Base-by-base conservation (phyloP, 139 green algal genomes). In the Medakamo hakoo region DNA sequence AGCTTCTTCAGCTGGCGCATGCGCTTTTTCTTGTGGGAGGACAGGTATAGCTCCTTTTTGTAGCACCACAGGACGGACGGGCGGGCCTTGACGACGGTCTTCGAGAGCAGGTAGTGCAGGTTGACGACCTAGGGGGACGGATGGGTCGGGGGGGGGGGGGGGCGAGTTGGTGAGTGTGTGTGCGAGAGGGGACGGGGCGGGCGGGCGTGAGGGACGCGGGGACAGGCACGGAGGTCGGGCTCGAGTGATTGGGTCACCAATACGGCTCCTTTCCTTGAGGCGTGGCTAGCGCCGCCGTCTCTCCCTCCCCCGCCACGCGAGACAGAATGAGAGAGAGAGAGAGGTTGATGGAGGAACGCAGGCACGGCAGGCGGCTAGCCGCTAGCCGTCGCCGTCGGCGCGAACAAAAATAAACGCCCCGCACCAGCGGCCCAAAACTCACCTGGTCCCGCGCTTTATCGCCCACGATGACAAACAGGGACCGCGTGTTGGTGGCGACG, bases 41-140 rank as follows among this genome's bases (percentile, higher is more conserved):
- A 63, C 4, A 97, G 70, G 65, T 94, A 84, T 4, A 99, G 75
- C 27, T 99, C 90, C 72, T 94, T 95, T 75, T 99, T 99, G 83
- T 99, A 99, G 84, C 93, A 99, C 93, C 93, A 99, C 20, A 99
- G 80, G 60, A 99, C 92, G 20, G 76, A 87, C 2, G 92, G 92
- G 59, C 92, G 72, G 27, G 90, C 85, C 65, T 94, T 95, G n/a
- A 97, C 92, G 14, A 81, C 74, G 19, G 87, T 87, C 66, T 96
- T 98, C 30, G 73, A 86, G 0, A 97, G 86, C 88, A 99, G 93
- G 80, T 98, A 97, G 79, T 99, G 92, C 66, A 99, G 70, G 71
- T 99, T 98, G 20, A 98, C 92, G 2, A 99, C 85, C 78, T 88
- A 81, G 0, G 27, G 18, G 23, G 4, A 9, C 28, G n/a, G 26